Percentiles rank a stretch among this genome's conserved stretches.
phyloP scores from a whole-genome alignment of 2,329 filamentous ascomycete genomes.

The Geosmithia flava region DNA sequence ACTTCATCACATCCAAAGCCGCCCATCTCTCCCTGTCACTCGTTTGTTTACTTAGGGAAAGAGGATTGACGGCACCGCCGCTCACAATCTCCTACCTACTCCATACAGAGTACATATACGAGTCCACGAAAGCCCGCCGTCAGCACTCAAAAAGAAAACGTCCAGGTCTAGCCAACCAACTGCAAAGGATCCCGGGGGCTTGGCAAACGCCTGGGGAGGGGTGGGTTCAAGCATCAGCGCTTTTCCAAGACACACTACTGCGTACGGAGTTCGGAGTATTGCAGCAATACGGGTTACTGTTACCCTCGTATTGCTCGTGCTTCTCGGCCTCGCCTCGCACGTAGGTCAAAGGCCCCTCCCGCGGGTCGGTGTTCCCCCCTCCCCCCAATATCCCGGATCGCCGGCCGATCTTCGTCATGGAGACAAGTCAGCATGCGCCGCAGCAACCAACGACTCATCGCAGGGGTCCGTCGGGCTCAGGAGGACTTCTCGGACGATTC shows the following conservation, averaged over 20 bases:
- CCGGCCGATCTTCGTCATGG: neutral
- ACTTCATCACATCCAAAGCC: neutral
- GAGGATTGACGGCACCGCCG: neutral
- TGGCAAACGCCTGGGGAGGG: neutral
- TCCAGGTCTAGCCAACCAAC: neutral
- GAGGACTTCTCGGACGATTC: conserved; percentile 45
- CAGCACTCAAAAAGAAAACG: neutral
- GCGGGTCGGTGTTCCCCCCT: too few species aligned
- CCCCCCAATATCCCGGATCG: neutral
- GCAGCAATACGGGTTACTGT: neutral
- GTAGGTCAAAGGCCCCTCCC: too few species aligned
- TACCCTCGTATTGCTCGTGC: neutral
- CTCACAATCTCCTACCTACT: too few species aligned
- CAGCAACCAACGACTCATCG: neutral
- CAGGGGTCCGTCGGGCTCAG: neutral
- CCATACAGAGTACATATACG: neutral
- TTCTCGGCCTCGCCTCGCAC: neutral
- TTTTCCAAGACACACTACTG: neutral
- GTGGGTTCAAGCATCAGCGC: neutral
- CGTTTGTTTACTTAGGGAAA: neutral
- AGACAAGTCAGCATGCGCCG: neutral
- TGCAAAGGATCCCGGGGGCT: neutral
- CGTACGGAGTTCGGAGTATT: neutral
- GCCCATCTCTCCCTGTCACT: neutral
- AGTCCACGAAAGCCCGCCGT: too few species aligned